Conservation (phyloP, 768 basidiomycete species). For the Hygrocybe coccinea region DNA sequence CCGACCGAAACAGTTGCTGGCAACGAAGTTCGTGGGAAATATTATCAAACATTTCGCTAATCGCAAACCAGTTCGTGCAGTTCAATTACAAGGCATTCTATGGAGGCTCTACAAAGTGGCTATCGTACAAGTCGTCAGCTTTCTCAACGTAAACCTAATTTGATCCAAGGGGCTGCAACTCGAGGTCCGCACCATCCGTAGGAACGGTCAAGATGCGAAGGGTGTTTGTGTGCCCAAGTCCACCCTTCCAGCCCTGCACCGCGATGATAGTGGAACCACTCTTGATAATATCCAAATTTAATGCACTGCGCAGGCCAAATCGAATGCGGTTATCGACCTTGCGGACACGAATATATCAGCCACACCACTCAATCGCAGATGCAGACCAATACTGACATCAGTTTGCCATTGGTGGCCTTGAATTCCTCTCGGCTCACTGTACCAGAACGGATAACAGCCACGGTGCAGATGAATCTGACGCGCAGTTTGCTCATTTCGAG, state of each 20-base stretch:
- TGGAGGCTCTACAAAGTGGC: background rate
- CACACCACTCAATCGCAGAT: background rate
- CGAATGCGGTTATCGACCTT: conserved; percentile 88
- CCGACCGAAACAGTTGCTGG: background rate
- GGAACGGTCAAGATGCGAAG: conserved; percentile 80
- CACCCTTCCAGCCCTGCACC: conserved; percentile 99
- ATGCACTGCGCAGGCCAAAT: conserved; percentile 79
- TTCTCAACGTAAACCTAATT: background rate
- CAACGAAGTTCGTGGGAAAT: background rate
- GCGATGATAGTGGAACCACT: conserved; percentile 88
- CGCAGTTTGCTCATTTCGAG: conserved; percentile 91
- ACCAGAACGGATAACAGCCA: conserved; percentile 96
- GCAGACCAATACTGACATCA: conserved; percentile 59
- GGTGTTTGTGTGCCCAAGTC: conserved; percentile 93
- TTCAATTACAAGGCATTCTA: background rate
- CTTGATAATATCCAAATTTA: conserved; percentile 80
- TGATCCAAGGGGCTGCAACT: conserved; percentile 54
- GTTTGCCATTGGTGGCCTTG: conserved; percentile 92
- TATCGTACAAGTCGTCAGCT: background rate
- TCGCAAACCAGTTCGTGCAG: background rate
- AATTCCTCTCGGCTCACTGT: conserved; percentile 89
- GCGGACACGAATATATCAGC: conserved; percentile 9
- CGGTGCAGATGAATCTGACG: conserved; percentile 96
- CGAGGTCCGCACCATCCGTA: conserved; percentile 73
- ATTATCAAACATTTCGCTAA: background rate